phyloP scores from a whole-genome alignment of 2,329 filamentous ascomycete species.

The Pezicula carpinea region DNA sequence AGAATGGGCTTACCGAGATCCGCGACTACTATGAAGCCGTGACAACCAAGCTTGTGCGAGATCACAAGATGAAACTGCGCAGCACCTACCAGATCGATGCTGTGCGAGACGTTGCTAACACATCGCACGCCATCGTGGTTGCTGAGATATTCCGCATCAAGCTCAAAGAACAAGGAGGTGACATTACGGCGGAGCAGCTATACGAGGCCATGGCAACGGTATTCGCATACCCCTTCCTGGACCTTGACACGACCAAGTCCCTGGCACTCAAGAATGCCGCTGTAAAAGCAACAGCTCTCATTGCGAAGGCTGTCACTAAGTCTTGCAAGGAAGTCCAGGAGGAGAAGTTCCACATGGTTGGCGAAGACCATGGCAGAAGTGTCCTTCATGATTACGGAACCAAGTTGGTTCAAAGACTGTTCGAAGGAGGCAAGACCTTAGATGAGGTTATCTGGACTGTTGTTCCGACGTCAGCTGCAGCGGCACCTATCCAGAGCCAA shows the following conservation, averaged over 20 bases:
- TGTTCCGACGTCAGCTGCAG: conserved; percentile 58
- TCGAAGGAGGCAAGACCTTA: conserved; percentile 55
- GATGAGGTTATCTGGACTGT: conserved; percentile 63
- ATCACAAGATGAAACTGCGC: conserved; percentile 60
- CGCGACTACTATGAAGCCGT: conserved; percentile 62
- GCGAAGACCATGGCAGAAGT: conserved; percentile 38
- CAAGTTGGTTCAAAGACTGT: conserved; percentile 57
- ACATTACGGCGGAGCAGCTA: conserved; percentile 48
- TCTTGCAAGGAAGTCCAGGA: conserved; percentile 50
- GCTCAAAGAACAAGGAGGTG: conserved; percentile 46
- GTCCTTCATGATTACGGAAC: conserved; percentile 49
- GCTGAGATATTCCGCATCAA: conserved; percentile 46
- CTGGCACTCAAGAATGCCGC: conserved; percentile 57
- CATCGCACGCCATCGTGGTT: conserved; percentile 47
- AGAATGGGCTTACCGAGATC: conserved; percentile 55
- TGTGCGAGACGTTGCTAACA: conserved; percentile 51
- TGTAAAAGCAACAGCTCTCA: conserved; percentile 48
- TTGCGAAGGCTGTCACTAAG: conserved; percentile 56
- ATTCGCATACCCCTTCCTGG: conserved; percentile 59
- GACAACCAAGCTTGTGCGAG: conserved; percentile 52
- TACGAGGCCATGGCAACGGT: conserved; percentile 58
- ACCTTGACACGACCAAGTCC: conserved; percentile 58
- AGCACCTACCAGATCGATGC: conserved; percentile 52
- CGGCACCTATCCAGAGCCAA: conserved; percentile 65
- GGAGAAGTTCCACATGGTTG: conserved; percentile 39